A percentile compares a stretch with the other conserved stretches of the same genome.
These are phyloP conservation scores for Dissophora globulifera DNA, from an alignment of 192 early-diverging fungal genomes.

Conservation along the genomic window DNA sequence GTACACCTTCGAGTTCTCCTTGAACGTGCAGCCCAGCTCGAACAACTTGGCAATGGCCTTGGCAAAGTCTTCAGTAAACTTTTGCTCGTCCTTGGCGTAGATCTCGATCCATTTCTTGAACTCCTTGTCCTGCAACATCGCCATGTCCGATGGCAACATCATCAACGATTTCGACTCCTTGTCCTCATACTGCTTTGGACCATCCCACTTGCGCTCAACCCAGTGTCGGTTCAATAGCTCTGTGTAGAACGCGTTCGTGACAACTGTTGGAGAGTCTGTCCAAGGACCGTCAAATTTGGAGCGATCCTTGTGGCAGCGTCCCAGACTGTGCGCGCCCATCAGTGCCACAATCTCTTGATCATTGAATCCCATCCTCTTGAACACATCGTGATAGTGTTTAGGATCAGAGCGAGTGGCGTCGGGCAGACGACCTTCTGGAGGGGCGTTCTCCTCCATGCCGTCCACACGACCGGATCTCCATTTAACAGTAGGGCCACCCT, in stretches of 20 bases:
- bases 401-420: conserved; percentile 70
- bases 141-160: conserved; percentile 80
- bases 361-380: conserved; percentile 80
- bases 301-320: conserved; percentile 79
- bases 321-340: conserved; percentile 79
- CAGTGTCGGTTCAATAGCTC: conserved; percentile 82
- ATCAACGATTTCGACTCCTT: conserved; percentile 71
- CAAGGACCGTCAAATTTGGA: conserved; percentile 89
- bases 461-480: conserved; percentile 78
- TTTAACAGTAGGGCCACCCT: conserved; percentile 77
- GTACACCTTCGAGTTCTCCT: conserved; percentile 72
- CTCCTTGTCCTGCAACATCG: conserved; percentile 68
- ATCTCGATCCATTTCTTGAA: conserved; percentile 81
- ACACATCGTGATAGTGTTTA: conserved; percentile 79
- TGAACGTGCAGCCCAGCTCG: conserved; percentile 85
- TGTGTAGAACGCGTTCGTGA: conserved; percentile 92
- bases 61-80: conserved; percentile 93
- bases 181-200: conserved; percentile 89
- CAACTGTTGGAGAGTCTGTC: conserved; percentile 87
- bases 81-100: conserved; percentile 87
- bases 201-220: conserved; percentile 82
- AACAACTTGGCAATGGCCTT: conserved; percentile 84
- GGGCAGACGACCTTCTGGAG: conserved; percentile 83
- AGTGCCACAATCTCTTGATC: conserved; percentile 84
- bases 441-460: conserved; percentile 53